These are phyloP conservation scores for Pseudogymnoascus sp. DNA, from an alignment of 2,329 filamentous ascomycete genomes.

Conservation along the genomic window DNA sequence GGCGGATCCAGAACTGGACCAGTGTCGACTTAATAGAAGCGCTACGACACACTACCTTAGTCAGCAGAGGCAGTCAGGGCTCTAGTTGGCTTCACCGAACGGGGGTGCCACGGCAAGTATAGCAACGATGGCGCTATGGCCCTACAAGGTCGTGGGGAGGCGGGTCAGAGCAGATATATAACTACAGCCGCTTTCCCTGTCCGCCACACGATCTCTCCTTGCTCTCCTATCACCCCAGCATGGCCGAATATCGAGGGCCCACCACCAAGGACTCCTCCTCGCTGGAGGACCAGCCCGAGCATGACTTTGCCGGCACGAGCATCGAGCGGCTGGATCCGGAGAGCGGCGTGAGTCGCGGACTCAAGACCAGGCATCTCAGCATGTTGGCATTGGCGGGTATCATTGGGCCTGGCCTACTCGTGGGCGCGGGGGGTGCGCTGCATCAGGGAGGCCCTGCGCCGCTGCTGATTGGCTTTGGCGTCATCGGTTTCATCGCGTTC, in stretches of 20 bases:
- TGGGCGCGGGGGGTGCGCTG: constrained; percentile 63
- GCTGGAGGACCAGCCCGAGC: not conserved
- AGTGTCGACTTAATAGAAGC: not conserved
- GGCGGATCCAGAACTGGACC: not conserved
- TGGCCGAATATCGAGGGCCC: constrained; percentile 3
- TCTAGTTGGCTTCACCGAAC: not conserved
- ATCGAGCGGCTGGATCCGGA: constrained; percentile 39
- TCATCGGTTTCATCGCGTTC: constrained; percentile 62
- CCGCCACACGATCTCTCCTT: not conserved
- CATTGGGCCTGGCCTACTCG: constrained; percentile 62
- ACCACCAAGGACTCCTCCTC: not conserved
- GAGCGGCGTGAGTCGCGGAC: constrained; percentile 58
- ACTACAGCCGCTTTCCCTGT: not conserved
- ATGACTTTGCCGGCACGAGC: not conserved
- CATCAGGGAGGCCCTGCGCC: constrained; percentile 62
- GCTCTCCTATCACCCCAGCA: not conserved
- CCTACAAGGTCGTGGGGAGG: not conserved
- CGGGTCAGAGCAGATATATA: not conserved
- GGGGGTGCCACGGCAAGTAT: not conserved
- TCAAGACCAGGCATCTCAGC: constrained; percentile 59
- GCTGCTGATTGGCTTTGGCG: constrained; percentile 62
- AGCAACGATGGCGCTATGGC: not conserved
- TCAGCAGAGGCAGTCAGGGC: not conserved
- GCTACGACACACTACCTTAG: not conserved
- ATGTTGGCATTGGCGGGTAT: constrained; percentile 43